Conservation (phyloP, 1,284 basidiomycete species). For the Apiotrichum brassicae region DNA sequence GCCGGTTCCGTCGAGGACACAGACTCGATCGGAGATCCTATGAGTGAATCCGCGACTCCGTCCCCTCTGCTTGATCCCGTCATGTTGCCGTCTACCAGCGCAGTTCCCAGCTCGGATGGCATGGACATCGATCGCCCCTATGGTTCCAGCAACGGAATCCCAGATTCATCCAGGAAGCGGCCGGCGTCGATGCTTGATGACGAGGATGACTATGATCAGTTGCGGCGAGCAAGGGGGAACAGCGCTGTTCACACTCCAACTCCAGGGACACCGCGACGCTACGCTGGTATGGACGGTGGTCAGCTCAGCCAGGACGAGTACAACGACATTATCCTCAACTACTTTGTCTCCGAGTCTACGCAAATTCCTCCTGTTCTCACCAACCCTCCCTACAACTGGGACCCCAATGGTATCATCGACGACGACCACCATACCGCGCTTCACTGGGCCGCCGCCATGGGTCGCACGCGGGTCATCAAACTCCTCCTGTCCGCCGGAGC, state of each 20-base stretch:
- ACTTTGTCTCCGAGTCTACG: conserved; percentile 96
- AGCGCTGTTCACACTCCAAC: conserved; percentile 42
- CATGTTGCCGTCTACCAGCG: conserved; percentile 7
- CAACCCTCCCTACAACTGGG: conserved; percentile 83
- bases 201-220: conserved; percentile 32
- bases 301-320: conserved; percentile 54
- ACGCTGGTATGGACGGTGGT: conserved; percentile 16
- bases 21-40: conserved; percentile 12
- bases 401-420: conserved; percentile 94
- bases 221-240: conserved; percentile 32
- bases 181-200: conserved; percentile 39
- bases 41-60: conserved; percentile 22
- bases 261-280: conserved; percentile 16
- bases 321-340: conserved; percentile 94
- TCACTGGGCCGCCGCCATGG: conserved; percentile 99
- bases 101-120: conserved; percentile 6
- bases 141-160: conserved; percentile 7
- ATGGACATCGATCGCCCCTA: conserved; percentile 14
- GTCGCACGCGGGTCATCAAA: conserved; percentile 92
- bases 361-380: conserved; percentile 86
- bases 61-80: conserved; percentile 14
- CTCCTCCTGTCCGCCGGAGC: conserved; percentile 88
- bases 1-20: conserved; percentile 8
- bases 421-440: conserved; percentile 96
- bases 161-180: conserved; percentile 24